phyloP scores from a whole-genome alignment of 1,139 yeast genomes.

The Saccharomyces hybrid region DNA sequence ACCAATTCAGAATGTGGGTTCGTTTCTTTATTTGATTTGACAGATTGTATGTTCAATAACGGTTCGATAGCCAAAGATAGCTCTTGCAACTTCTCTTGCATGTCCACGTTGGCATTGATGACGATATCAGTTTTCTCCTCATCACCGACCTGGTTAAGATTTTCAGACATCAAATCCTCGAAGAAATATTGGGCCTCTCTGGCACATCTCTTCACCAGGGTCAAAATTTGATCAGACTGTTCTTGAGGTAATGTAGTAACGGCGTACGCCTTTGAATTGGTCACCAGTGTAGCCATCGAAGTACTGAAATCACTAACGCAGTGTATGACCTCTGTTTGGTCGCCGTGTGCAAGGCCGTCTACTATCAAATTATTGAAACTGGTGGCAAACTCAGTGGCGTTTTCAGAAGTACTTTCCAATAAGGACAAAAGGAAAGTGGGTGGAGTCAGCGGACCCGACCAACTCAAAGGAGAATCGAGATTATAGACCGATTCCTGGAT shows the following conservation, averaged over 20 bases:
- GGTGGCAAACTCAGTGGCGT: conserved; percentile 75
- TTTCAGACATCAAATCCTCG: conserved; percentile 48
- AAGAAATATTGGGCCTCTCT: conserved; percentile 58
- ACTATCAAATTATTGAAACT: conserved; percentile 71
- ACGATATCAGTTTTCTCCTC: conserved; percentile 64
- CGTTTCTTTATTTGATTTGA: conserved; percentile 39
- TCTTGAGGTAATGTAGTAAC: conserved; percentile 5
- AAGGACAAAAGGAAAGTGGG: conserved; percentile 57
- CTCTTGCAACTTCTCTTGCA: conserved; percentile 63
- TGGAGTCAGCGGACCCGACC: conserved; percentile 73
- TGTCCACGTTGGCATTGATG: conserved; percentile 64
- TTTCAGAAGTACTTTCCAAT: conserved; percentile 61
- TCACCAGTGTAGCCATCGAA: conserved; percentile 49
- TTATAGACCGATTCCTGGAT: conserved; percentile 70
- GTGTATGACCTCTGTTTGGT: conserved; percentile 59
- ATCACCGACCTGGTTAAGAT: conserved; percentile 45
- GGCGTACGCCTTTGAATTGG: conserved; percentile 31
- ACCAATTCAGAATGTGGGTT: conserved; percentile 37
- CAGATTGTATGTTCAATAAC: conserved; percentile 5
- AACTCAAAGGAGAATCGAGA: conserved; percentile 72
- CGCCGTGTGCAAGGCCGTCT: conserved; percentile 62
- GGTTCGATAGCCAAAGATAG: conserved; percentile 36
- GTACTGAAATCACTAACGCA: conserved; percentile 62
- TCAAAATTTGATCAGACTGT: conserved; percentile 41
- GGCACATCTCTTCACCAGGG: conserved; percentile 50